Base-by-base conservation (phyloP, 176 grass and related monocot genomes). In the Musa acuminata region DNA sequence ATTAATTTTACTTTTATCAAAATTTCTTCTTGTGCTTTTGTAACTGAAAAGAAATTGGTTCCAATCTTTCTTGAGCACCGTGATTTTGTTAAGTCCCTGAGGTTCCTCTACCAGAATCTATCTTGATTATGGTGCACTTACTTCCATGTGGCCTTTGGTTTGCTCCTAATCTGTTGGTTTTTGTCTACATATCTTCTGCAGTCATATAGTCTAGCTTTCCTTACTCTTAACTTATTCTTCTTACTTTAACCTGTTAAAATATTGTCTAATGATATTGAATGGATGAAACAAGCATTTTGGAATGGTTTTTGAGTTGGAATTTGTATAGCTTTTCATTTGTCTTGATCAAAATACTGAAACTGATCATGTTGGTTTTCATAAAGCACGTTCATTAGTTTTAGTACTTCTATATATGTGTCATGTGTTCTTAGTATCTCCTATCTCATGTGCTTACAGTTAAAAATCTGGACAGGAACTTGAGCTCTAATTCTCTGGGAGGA, bases 401-500 rank as follows among this genome's bases (percentile, higher is more conserved):
- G 21, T 9, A 24, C 9, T 23, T 64, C 21, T 2, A 9, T n/a
- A 35, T 9, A 16, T 26, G 16, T 51, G 3, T 55, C 17, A 21
- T 51, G 14, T 12, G 5, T 14, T 57, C 27, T 14, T 55, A 24
- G 35, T 29, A 24, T 74, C 27, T 3, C 13, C 52, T 35, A 70
- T 50, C 67, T 70, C 8, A 23, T 14, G 8, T 50, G 3, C 57
- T 71, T 51, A 53, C 55, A 66, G 53, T 67, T 62, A 67, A 17
- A 35, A 21, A 53, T 72, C 25, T 55, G 27, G 4, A 57, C 80
- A 99, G 96, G 90, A 99, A 99, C 73, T 91, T 99, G 58, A 99
- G 96, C 81, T 95, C 85, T 81, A 99, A 99, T 85, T 89, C 86
- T 69, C 79, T 99, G 80, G 85, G 80, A 69, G 96, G 96, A 91